These are phyloP conservation scores for Polyporus tsugae DNA, from an alignment of 1,284 basidiomycete species.

Conservation along the genomic window DNA sequence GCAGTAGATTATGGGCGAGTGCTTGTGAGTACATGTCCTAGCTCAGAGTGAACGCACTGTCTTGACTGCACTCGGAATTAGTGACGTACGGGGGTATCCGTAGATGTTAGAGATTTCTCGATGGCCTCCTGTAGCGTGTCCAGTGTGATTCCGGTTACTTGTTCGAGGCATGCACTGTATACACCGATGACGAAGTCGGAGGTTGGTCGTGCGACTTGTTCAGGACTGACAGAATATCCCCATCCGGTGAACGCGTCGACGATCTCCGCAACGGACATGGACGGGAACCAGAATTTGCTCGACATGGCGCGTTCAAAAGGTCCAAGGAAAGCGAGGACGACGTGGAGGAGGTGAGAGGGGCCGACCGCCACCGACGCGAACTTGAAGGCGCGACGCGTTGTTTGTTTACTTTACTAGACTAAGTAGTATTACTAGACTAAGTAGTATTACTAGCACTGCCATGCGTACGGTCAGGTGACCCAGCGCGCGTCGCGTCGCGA, in stretches of 20 bases:
- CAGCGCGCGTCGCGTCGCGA: conserved; percentile 30
- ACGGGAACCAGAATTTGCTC: conserved; percentile 64
- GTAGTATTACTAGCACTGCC: not conserved
- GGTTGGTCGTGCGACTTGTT: conserved; percentile 76
- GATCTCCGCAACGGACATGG: conserved; percentile 69
- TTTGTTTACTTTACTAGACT: no score
- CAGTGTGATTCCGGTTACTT: conserved; percentile 70
- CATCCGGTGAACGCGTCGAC: conserved; percentile 68
- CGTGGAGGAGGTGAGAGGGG: conserved; percentile 3
- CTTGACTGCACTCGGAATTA: no score
- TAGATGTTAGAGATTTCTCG: conserved; percentile 59
- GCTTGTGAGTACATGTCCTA: conserved; percentile 42
- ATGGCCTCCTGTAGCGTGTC: conserved; percentile 69
- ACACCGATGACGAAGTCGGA: conserved; percentile 75
- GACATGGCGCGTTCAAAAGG: conserved; percentile 32
- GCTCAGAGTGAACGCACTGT: not conserved
- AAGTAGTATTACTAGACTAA: no score
- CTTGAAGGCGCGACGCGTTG: conserved; percentile 16
- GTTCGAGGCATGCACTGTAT: conserved; percentile 74
- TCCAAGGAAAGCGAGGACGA: not conserved
- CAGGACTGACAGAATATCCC: conserved; percentile 69
- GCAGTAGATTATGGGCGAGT: conserved; percentile 40
- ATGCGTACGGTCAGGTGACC: conserved; percentile 34
- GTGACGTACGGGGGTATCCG: conserved; percentile 50
- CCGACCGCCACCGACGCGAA: not conserved